Evolutionary conservation across 2,329 filamentous ascomycete species (phyloP), one percentile per base, ranked within the genome.

Genomic region (Scytalidium sp.): DNA sequence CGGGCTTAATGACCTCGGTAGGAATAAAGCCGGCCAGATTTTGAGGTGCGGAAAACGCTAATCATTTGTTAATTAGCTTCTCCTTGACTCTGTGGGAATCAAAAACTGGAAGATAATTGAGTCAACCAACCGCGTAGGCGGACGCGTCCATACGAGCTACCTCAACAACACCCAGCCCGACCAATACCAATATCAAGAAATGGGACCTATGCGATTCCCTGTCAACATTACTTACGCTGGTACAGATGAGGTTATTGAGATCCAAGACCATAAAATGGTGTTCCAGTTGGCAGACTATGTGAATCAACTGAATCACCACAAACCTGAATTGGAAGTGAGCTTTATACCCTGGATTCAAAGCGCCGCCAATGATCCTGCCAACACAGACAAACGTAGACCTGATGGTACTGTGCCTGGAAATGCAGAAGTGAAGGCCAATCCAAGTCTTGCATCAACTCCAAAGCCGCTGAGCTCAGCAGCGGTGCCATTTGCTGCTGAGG

Each of bases 171-270:
- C 72, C 0, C 55, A 40, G 15, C 79, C 81, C 0, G 75, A 78
- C 19, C 74, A 85, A 52, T 86, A 87, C 59, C 81, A 83, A 19
- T 87, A 87, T 62, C 82, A 86, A 58, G 84, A 86, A 60, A 76
- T 78, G 79, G 84, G 84, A 0, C 80, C 83, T 0, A 86, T 86
- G 83, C 70, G 83, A 1, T 81, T 86, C 55, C 83, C 83, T 0
- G 69, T 76, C 11, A 72, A 70, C 2, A 65, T 72, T 15, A 66
- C 59, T 2, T 75, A 78, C 53, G 60, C 72, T 2, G 70, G 70
- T 22, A 72, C 74, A n/a, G 81, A 83, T 54, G 72, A 79, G 57
- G 84, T 78, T 0, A 57, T 76, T 3, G 41, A 36, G 0, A 80
- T 85, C 52, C 73, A 75, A 8, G 83, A 86, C 55, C 81, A 85